A percentile compares a stretch with the other conserved stretches of the same genome.
Evolutionary conservation across 495 filamentous ascomycete genomes (phyloP).

Genomic region (Hyaloscypha variabilis): DNA sequence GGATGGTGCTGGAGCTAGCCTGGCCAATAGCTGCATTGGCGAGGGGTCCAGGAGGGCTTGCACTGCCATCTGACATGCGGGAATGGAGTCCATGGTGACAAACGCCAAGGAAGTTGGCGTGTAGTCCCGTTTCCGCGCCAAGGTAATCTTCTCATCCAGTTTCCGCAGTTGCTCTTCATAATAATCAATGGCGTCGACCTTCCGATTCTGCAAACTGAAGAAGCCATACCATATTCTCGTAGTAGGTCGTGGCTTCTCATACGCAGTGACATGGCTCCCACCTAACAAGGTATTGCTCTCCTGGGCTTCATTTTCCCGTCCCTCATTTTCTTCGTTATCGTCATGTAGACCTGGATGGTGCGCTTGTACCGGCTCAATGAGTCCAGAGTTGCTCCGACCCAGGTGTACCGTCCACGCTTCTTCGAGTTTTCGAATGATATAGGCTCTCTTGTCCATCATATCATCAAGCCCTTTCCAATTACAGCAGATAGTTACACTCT

Average conservation of each 20-base stretch:
- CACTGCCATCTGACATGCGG: conserved; percentile 90
- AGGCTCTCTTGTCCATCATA: conserved; percentile 68
- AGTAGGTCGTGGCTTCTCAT: conserved; percentile 59
- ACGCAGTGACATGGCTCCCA: conserved; percentile 24
- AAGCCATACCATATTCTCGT: conserved; percentile 80
- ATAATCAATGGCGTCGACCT: conserved; percentile 90
- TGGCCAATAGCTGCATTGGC: conserved; percentile 81
- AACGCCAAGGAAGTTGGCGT: conserved; percentile 82
- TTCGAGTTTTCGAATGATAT: conserved; percentile 73
- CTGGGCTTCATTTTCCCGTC: conserved; percentile 18
- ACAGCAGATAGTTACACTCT: conserved; percentile 82
- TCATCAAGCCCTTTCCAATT: conserved; percentile 85
- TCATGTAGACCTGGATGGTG: conserved; percentile 32
- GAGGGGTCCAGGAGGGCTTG: conserved; percentile 90
- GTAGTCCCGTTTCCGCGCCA: conserved; percentile 75
- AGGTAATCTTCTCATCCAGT: conserved; percentile 75
- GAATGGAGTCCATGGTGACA: conserved; percentile 94
- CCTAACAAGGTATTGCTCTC: conserved; percentile 33
- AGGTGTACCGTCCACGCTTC: conserved; percentile 69
- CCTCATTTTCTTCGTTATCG: conserved; percentile 41
- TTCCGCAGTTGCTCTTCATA: conserved; percentile 84
- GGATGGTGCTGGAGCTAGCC: conserved; percentile 81
- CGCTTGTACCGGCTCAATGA: conserved; percentile 48
- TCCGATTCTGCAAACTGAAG: conserved; percentile 69
- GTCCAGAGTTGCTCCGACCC: conserved; percentile 42